Base-by-base conservation (phyloP, 441 rosid species). In the Capsella rubella region DNA sequence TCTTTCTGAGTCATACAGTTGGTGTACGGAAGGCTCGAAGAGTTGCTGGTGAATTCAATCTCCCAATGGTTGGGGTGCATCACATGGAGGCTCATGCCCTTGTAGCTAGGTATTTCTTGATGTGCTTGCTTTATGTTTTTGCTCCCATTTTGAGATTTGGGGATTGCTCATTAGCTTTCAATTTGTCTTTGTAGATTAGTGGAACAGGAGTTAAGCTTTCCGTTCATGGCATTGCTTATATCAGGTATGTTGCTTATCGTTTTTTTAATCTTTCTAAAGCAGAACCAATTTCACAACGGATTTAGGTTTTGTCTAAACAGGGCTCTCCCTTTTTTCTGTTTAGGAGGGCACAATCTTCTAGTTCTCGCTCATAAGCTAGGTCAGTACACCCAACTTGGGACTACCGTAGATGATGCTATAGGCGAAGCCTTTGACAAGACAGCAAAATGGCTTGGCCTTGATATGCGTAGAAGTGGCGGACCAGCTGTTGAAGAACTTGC, bases 81-180 rank as follows among this genome's bases (percentile, higher is more conserved):
- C 99, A 95, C 78, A 95, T 92, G 99, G 99, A 95, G 84, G 97
- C 99, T 70, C 99, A 95, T 84, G 90, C 97, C 67, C 77, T 95
- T 60, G 96, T 95, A n/a, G 94, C 93, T 35, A 90, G 97, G 99
- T 90, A 80, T 34, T 59, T 56, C 45, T 46, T 53, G 43, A 15
- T 66, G 16, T 50, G 57, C 39, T 59, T 0, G 3, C n/a, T 14
- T 57, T 37, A 8, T 3, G 16, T 15, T 21, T 27, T 56, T 47
- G 11, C 28, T 46, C 18, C 55, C 8, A 49, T 7, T 10, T 49
- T 34, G 56, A 69, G 69, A 27, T 51, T 39, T 73, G 25, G 5
- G 16, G 15, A 25, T 6, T 51, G 4, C 42, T 77, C 58, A 58
- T 27, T 12, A 66, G 34, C 37, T 59, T 43, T 65, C 50, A 12